Conservation (phyloP, 2,329 filamentous ascomycete genomes). For the Penicillium hesseltinei region DNA sequence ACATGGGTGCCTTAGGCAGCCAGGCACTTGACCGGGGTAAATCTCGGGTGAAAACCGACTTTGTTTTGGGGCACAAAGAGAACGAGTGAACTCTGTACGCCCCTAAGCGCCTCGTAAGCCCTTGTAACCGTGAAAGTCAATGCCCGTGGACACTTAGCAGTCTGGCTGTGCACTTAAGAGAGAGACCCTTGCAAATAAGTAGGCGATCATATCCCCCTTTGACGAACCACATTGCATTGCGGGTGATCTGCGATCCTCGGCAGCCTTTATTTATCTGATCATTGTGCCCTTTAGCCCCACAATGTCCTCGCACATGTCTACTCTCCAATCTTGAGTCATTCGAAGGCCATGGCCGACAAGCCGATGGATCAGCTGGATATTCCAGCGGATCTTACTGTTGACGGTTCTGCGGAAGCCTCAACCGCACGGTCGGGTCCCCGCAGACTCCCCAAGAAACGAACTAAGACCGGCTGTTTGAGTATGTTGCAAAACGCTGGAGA, state of each 20-base stretch:
- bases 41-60: neutral
- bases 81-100: neutral
- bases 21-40: neutral
- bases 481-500: constrained; percentile 41
- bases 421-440: constrained; percentile 19
- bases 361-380: neutral
- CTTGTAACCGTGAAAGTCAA: neutral
- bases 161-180: neutral
- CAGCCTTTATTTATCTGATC: constrained; percentile 5
- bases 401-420: constrained; percentile 13
- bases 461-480: constrained; percentile 92
- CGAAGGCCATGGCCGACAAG: neutral
- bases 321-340: neutral
- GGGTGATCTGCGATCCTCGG: constrained; percentile 9
- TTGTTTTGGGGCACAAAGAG: neutral
- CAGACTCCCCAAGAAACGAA: constrained; percentile 61
- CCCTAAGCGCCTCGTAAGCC: neutral
- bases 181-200: neutral
- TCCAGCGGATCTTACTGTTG: neutral
- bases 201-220: neutral
- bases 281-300: constrained; percentile 1
- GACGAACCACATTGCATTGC: neutral
- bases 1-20: neutral
- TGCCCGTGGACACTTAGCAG: neutral
- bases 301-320: neutral